Evolutionary conservation across 345 rosid genomes (phyloP).

Genomic region (Hibiscus trionum): DNA sequence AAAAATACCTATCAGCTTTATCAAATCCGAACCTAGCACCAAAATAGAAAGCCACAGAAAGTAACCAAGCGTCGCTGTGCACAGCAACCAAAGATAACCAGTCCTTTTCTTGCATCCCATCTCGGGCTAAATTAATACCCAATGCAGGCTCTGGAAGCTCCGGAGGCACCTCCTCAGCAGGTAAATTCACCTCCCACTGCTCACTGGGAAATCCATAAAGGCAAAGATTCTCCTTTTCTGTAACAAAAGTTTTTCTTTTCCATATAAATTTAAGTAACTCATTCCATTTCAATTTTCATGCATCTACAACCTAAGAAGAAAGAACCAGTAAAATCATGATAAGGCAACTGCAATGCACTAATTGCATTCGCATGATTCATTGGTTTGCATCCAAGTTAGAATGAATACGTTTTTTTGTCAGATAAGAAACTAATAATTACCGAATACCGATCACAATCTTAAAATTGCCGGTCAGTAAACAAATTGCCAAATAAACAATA

Average conservation of each 20-base stretch:
- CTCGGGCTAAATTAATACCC: constrained; percentile 91
- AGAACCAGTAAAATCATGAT: background rate
- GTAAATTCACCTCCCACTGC: constrained; percentile 86
- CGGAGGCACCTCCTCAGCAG: constrained; percentile 95
- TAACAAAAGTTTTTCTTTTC: background rate
- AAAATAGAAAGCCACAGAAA: constrained; percentile 81
- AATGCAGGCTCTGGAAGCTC: constrained; percentile 91
- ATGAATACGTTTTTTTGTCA: background rate
- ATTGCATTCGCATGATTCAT: background rate
- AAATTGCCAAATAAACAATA: background rate
- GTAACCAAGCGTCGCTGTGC: constrained; percentile 79
- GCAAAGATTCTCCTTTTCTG: constrained; percentile 88
- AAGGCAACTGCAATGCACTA: background rate
- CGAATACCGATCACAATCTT: too few relatives aligned
- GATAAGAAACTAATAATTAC: too few relatives aligned
- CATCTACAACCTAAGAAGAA: background rate
- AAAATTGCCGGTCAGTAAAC: too few relatives aligned
- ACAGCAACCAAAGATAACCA: constrained; percentile 84
- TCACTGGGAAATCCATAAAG: constrained; percentile 76
- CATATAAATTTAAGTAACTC: background rate
- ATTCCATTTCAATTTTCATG: background rate
- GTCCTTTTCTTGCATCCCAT: constrained; percentile 82
- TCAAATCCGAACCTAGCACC: constrained; percentile 87
- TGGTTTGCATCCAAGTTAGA: background rate
- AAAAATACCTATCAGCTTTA: constrained; percentile 71